phyloP scores from a whole-genome alignment of 257 asterid species.

The Voacanga thouarsii region DNA sequence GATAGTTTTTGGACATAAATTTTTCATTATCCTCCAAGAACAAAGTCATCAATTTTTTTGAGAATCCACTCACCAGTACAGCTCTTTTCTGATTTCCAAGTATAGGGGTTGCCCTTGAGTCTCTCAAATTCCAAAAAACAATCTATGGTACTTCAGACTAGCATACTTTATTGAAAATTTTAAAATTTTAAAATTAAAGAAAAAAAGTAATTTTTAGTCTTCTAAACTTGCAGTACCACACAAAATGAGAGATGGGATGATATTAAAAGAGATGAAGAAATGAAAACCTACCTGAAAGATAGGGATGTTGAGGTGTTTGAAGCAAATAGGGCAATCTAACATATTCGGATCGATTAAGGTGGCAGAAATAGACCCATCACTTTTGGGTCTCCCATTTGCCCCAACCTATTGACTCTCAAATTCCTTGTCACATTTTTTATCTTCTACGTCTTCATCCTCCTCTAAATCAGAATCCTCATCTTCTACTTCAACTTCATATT shows the following conservation, averaged over 20 bases:
- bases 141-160: not conserved
- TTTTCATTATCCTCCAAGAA: too few species aligned
- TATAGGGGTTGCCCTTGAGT: too few species aligned
- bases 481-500: slow-evolving; percentile 13
- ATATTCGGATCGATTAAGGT: slow-evolving; percentile 61
- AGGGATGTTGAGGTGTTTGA: slow-evolving; percentile 49
- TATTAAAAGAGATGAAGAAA: not conserved
- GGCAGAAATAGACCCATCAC: slow-evolving; percentile 30
- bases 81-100: too few species aligned
- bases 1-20: too few species aligned
- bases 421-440: slow-evolving; percentile 9
- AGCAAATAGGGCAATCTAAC: slow-evolving; percentile 74
- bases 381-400: not conserved
- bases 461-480: slow-evolving; percentile 19
- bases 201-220: not conserved
- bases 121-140: too few species aligned
- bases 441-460: slow-evolving; percentile 21
- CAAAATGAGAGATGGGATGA: not conserved
- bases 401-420: slow-evolving; percentile 5
- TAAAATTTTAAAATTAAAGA: not conserved
- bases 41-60: too few species aligned
- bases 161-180: not conserved
- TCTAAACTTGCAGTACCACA: not conserved
- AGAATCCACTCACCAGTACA: too few species aligned
- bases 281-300: slow-evolving; percentile 57